These are phyloP conservation scores for Crithidia expoeki DNA, from an alignment of 208 protist species.

Conservation along the genomic window DNA sequence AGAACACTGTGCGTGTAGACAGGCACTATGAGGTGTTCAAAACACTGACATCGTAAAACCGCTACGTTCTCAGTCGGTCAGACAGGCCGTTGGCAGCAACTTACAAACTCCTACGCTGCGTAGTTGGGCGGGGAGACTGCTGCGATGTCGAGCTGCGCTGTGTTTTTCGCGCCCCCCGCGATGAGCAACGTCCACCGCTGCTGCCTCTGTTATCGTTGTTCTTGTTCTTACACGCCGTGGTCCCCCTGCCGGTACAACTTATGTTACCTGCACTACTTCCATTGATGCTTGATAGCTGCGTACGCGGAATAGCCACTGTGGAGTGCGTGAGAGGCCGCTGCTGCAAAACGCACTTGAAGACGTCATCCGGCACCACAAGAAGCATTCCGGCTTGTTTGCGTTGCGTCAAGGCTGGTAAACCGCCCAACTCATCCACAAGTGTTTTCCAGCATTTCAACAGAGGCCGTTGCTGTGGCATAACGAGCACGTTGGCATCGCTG, in stretches of 20 bases:
- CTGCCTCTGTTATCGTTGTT: not conserved
- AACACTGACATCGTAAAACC: too few species aligned
- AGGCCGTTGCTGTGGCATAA: slow-evolving; percentile 47
- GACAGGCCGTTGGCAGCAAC: not conserved
- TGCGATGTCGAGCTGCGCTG: slow-evolving; percentile 15
- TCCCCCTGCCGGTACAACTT: not conserved
- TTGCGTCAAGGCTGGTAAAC: slow-evolving; percentile 5
- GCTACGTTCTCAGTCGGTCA: too few species aligned
- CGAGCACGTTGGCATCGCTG: slow-evolving; percentile 39
- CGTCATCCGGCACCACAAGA: slow-evolving; percentile 60
- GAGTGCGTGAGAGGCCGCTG: slow-evolving; percentile 40
- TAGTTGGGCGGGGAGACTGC: slow-evolving; percentile 6
- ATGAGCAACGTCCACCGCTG: not conserved
- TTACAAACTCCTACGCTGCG: slow-evolving; percentile 5
- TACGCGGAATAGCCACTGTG: slow-evolving; percentile 33
- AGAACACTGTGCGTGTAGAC: too few species aligned
- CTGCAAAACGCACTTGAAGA: slow-evolving; percentile 73
- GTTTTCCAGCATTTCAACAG: slow-evolving; percentile 28
- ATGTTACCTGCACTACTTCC: not conserved
- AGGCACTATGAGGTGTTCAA: too few species aligned
- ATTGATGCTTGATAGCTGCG: not conserved
- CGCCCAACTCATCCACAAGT: slow-evolving; percentile 1
- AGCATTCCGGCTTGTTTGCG: slow-evolving; percentile 24
- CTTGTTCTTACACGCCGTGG: too few species aligned
- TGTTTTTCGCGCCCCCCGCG: slow-evolving; percentile 16